A percentile compares a stretch with the other conserved stretches of the same genome.
These are phyloP conservation scores for Panus rudis DNA, from an alignment of 768 basidiomycete genomes.

Conservation along the genomic window DNA sequence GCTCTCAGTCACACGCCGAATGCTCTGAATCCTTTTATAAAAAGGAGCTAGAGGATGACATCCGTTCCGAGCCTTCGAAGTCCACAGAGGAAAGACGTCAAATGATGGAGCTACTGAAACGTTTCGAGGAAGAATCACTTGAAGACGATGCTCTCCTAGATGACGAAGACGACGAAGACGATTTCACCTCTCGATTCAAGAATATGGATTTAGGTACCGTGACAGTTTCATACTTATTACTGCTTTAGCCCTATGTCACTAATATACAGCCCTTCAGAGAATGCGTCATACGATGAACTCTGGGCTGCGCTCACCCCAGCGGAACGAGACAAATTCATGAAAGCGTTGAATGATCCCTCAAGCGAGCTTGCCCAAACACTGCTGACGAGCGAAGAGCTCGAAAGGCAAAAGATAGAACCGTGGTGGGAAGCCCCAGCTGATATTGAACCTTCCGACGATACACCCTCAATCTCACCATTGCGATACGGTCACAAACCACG, in stretches of 20 bases:
- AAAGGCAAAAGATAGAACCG: slow-evolving; percentile 42
- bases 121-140: slow-evolving; percentile 57
- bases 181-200: slow-evolving; percentile 45
- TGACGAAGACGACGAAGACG: slow-evolving; percentile 31
- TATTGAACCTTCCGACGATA: slow-evolving; percentile 3
- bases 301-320: slow-evolving; percentile 55
- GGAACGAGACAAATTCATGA: slow-evolving; percentile 55
- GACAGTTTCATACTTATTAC: slow-evolving; percentile 15
- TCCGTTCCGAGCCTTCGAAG: slow-evolving; percentile 48
- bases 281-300: slow-evolving; percentile 46
- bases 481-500: slow-evolving; percentile 35
- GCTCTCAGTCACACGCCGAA: slow-evolving; percentile 47
- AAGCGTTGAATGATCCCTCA: slow-evolving; percentile 52
- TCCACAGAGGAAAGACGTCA: slow-evolving; percentile 48
- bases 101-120: slow-evolving; percentile 67
- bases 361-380: slow-evolving; percentile 55
- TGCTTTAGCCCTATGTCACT: not conserved
- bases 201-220: slow-evolving; percentile 59
- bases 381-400: slow-evolving; percentile 49
- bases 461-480: not conserved
- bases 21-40: slow-evolving; percentile 84
- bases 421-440: slow-evolving; percentile 59
- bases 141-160: slow-evolving; percentile 29
- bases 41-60: slow-evolving; percentile 61
- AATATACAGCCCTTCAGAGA: slow-evolving; percentile 31